Base-by-base conservation (phyloP, 805 yeast genomes). In the Debaryomyces castellii region DNA sequence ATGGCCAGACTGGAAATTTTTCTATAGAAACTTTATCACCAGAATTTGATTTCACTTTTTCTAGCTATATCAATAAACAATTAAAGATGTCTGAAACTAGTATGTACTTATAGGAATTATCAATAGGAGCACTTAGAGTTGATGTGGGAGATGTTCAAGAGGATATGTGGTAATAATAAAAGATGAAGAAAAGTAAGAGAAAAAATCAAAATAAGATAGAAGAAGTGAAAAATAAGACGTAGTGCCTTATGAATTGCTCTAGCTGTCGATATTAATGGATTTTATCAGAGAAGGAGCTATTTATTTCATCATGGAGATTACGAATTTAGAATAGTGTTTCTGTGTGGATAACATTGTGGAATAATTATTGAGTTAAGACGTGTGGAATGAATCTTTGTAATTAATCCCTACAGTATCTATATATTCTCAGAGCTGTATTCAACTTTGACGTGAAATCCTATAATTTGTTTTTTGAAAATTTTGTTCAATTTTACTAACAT, bases 81-180 rank as follows among this genome's bases (percentile, higher is more conserved):
- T 22, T 38, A 55, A 65, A 57, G 50, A 65, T 65, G 70, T 62
- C 68, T 61, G 70, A 65, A 49, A 60, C 68, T 60, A 53, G 69
- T 64, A 63, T 61, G 69, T 64, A 59, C 38, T 35, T 35, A 11
- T 12, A 35, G 12, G 17, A 11, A 35, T 35, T 5, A 35, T 12
- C 16, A 35, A 35, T 21, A 35, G 24, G 38, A 18, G n/a, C 24
- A 35, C 42, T 11, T 22, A 22, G 27, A 39, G 32, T 20, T 28
- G 43, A 11, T 11, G 24, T 33, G 42, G 27, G 16, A 23, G 39
- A 18, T n/a, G 24, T 32, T 23, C 12, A 21, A 12, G n/a, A 38
- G n/a, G 16, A 23, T 44, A 8, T 20, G 36, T 27, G 20, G 43
- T 32, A 20, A 32, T 32, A 17, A 32, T 14, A n/a, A 20, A 5